These are phyloP conservation scores for Melampsora americana DNA, from an alignment of 1,284 basidiomycete genomes.

Conservation along the genomic window DNA sequence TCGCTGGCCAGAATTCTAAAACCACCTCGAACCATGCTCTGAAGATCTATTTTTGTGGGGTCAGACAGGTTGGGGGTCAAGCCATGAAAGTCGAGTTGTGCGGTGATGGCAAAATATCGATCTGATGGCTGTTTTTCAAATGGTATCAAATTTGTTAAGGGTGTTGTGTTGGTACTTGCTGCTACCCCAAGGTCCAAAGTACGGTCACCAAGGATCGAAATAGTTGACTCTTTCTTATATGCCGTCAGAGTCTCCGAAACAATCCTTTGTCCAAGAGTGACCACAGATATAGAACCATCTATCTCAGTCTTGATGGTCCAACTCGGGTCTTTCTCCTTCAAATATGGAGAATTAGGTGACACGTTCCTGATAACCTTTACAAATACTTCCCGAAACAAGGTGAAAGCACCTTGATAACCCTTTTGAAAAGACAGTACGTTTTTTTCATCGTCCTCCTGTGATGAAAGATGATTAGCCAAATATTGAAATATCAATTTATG, in stretches of 20 bases:
- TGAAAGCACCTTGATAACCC: conserved; percentile 48
- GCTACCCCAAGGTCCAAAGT: conserved; percentile 21
- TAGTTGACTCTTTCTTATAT: conserved; percentile 45
- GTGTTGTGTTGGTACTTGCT: conserved; percentile 44
- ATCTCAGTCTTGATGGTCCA: conserved; percentile 46
- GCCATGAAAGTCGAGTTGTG: conserved; percentile 21
- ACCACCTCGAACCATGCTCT: conserved; percentile 36
- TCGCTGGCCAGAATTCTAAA: conserved; percentile 48
- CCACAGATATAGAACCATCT: conserved; percentile 46
- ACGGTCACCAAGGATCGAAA: conserved; percentile 25
- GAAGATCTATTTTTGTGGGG: not conserved
- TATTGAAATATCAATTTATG: not conserved
- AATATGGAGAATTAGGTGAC: conserved; percentile 41
- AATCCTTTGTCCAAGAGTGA: conserved; percentile 48
- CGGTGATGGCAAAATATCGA: conserved; percentile 42
- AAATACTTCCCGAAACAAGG: conserved; percentile 48
- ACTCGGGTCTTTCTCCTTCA: conserved; percentile 42
- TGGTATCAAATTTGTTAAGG: conserved; percentile 31
- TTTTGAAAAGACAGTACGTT: conserved; percentile 45
- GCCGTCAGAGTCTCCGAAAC: conserved; percentile 47
- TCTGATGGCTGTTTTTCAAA: conserved; percentile 44
- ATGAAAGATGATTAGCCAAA: not conserved
- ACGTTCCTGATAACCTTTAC: conserved; percentile 46
- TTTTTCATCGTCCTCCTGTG: conserved; percentile 42
- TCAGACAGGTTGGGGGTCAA: not conserved